A percentile compares a stretch with the other conserved stretches of the same genome.
Evolutionary conservation across 371 early-diverging fungal genomes (phyloP).

Genomic region (Fennellomyces sp.): DNA sequence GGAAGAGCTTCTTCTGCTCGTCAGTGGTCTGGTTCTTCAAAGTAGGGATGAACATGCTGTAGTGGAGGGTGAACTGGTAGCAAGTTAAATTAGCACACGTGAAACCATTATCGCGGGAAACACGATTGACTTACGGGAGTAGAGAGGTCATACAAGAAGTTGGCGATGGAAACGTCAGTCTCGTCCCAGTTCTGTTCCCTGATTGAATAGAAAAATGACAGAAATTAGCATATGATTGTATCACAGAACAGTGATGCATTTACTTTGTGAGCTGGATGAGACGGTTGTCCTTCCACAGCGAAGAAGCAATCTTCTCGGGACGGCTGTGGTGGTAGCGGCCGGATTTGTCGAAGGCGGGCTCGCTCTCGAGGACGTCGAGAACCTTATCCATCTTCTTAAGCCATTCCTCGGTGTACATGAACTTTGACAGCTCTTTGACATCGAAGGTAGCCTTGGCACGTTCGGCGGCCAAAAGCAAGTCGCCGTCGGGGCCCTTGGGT

Average conservation of each 20-base stretch:
- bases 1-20: slow-evolving; percentile 78
- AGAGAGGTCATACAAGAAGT: slow-evolving; percentile 48
- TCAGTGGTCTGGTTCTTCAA: slow-evolving; percentile 72
- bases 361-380: slow-evolving; percentile 53
- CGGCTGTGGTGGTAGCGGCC: slow-evolving; percentile 58
- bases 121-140: slow-evolving; percentile 50
- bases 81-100: not conserved
- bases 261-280: slow-evolving; percentile 52
- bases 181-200: slow-evolving; percentile 55
- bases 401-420: slow-evolving; percentile 57
- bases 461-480: slow-evolving; percentile 59
- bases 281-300: slow-evolving; percentile 58
- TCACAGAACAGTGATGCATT: slow-evolving; percentile 10
- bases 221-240: not conserved
- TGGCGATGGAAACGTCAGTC: slow-evolving; percentile 40
- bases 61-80: slow-evolving; percentile 48
- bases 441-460: slow-evolving; percentile 61
- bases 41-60: slow-evolving; percentile 81
- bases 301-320: slow-evolving; percentile 48
- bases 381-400: slow-evolving; percentile 52
- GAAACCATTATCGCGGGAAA: not conserved
- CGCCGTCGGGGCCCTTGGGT: slow-evolving; percentile 60
- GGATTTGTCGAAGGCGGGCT: slow-evolving; percentile 65
- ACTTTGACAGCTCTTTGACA: slow-evolving; percentile 53
- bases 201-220: not conserved